phyloP scores from a whole-genome alignment of 495 filamentous ascomycete genomes.

The Pyronema omphalodes region DNA sequence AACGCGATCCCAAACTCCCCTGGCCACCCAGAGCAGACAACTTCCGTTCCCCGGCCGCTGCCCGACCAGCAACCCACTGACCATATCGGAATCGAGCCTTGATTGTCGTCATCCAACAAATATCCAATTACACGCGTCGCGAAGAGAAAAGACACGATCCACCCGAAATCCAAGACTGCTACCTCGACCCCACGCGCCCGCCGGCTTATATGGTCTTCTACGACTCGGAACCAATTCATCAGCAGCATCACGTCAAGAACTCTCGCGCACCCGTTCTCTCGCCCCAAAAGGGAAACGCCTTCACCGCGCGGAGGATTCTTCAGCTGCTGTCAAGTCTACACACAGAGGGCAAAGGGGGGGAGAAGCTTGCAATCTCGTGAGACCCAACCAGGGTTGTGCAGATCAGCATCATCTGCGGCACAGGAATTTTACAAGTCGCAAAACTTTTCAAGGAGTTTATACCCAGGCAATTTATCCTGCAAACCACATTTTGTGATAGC shows the following conservation, averaged over 20 bases:
- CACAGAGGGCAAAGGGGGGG: constrained; percentile 22
- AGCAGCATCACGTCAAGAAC: not conserved
- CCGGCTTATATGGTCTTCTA: constrained; percentile 3
- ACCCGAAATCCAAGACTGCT: not conserved
- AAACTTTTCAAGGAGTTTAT: too few species aligned
- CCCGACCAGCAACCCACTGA: too few species aligned
- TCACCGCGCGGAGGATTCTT: constrained; percentile 20
- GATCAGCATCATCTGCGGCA: too few species aligned
- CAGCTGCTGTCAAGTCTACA: constrained; percentile 22
- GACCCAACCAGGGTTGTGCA: not conserved
- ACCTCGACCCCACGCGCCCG: not conserved
- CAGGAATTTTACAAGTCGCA: too few species aligned
- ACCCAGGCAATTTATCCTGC: too few species aligned
- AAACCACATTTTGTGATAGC: too few species aligned
- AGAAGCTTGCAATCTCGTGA: constrained; percentile 20
- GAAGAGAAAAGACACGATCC: not conserved
- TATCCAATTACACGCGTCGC: too few species aligned
- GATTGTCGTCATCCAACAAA: too few species aligned
- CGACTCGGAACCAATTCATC: not conserved
- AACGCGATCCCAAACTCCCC: too few species aligned
- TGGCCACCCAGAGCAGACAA: too few species aligned
- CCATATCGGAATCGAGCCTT: too few species aligned
- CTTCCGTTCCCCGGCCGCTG: too few species aligned
- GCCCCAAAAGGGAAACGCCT: constrained; percentile 14
- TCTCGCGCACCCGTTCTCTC: constrained; percentile 6